Evolutionary conservation across 805 yeast genomes (phyloP).

Genomic region (Metschnikowia santaceciliae): DNA sequence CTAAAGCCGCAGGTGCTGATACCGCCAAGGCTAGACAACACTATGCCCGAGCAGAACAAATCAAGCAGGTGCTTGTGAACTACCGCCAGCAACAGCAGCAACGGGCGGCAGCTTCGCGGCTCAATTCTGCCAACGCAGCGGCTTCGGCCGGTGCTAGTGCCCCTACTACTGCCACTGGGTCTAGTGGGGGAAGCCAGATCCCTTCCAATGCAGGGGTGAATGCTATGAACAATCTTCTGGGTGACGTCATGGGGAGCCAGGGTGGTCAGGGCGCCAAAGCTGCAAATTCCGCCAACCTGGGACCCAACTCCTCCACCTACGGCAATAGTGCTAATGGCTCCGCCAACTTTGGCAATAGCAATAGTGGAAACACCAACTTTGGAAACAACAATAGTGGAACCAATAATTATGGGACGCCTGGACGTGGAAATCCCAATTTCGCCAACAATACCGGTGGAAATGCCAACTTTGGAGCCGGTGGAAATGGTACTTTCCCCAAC

Average conservation of each 20-base stretch:
- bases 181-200: too few species aligned
- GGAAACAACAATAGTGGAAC: too few species aligned
- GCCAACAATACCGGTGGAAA: neutral
- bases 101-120: conserved; percentile 15
- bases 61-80: conserved; percentile 56
- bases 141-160: neutral
- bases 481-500: too few species aligned
- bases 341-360: neutral
- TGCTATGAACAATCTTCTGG: neutral
- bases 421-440: neutral
- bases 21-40: conserved; percentile 56
- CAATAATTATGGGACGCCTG: too few species aligned
- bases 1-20: conserved; percentile 52
- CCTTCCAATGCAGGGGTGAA: neutral
- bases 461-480: too few species aligned
- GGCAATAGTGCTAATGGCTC: neutral
- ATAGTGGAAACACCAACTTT: neutral
- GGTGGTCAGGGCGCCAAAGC: neutral
- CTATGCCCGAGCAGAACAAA: conserved; percentile 56
- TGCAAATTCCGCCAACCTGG: neutral
- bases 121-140: neutral
- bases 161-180: neutral
- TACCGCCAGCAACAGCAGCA: conserved; percentile 51
- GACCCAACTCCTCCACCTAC: neutral
- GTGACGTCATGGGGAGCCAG: neutral